Conservation (phyloP, 768 basidiomycete genomes). For the Atractiella rhizophila region DNA sequence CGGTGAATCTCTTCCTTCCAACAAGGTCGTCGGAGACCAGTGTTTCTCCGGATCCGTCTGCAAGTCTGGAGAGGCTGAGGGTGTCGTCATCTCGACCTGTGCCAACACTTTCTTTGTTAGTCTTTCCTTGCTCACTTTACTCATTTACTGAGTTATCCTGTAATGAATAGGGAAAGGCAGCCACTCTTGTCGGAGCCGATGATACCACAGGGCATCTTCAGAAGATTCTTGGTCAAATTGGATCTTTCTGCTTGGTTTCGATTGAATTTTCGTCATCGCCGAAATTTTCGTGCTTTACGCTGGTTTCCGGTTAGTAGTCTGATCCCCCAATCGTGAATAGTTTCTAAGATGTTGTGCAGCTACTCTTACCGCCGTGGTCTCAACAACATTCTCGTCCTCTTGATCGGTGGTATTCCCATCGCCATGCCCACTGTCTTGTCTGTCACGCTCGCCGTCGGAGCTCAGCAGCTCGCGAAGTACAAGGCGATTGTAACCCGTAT, state of each 20-base stretch:
- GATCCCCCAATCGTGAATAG: too few relatives aligned
- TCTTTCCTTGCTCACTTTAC: too few relatives aligned
- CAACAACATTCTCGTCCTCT: slow-evolving; percentile 87
- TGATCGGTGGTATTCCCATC: slow-evolving; percentile 99
- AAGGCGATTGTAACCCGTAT: slow-evolving; percentile 99
- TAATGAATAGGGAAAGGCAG: too few relatives aligned
- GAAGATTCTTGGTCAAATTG: slow-evolving; percentile 92
- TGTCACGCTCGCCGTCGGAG: slow-evolving; percentile 94
- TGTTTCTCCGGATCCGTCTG: slow-evolving; percentile 98
- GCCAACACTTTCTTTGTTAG: slow-evolving; percentile 96
- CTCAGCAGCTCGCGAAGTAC: slow-evolving; percentile 94
- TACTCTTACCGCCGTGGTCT: slow-evolving; percentile 82
- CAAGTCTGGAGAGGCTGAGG: slow-evolving; percentile 97
- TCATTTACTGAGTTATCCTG: too few relatives aligned
- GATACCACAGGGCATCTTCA: slow-evolving; percentile 96
- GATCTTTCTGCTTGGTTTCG: slow-evolving; percentile 84
- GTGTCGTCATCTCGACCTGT: slow-evolving; percentile 93
- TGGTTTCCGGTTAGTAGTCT: slow-evolving; percentile 59
- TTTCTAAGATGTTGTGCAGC: too few relatives aligned
- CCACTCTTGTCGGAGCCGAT: slow-evolving; percentile 86
- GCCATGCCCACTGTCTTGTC: slow-evolving; percentile 98
- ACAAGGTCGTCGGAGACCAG: slow-evolving; percentile 81
- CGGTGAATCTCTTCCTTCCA: slow-evolving; percentile 79
- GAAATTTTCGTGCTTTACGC: slow-evolving; percentile 88
- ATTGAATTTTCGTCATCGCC: slow-evolving; percentile 83